Base-by-base conservation (phyloP, 192 early-diverging fungal species). In the Chytriomyces confervae region DNA sequence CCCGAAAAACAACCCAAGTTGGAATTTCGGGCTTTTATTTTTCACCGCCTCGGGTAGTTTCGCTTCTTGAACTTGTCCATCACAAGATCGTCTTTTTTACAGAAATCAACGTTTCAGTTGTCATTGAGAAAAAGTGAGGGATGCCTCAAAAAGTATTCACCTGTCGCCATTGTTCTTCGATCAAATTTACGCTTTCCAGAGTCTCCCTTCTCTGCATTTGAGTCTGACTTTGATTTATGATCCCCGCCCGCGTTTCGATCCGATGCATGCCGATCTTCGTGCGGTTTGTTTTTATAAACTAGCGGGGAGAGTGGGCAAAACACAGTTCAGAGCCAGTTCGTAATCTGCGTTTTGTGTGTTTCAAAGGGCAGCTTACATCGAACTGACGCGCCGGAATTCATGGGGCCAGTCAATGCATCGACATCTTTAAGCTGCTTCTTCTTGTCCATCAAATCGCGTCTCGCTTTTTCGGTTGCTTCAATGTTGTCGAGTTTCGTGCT, bases 1-100 rank as follows among this genome's bases (percentile, higher is more conserved):
- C n/a, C n/a, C n/a, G n/a, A n/a, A n/a, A n/a, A n/a, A n/a, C n/a
- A n/a, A n/a, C n/a, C n/a, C n/a, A n/a, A 36, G 29, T 36, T 36
- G 29, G 29, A 36, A 36, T 36, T 36, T 36, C 29, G 29, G 29
- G 29, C 29, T 49, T 72, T 68, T 62, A 72, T 43, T 77, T 74
- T 47, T 20, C 53, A 20, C 61, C 18, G 8, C 60, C 68, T 61
- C 16, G 62, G 62, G 29, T 50, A 47, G 29, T 76, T 91, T 18
- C 92, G 86, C 80, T 95, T 95, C 70, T 93, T 94, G 67, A 96
- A 96, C 66, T 93, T 84, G 77, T 94, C 92, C 77, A 93, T 89
- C 0, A 92, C 92, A 27, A 91, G 77, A 45, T 95, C 94, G 80
- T 97, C 95, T 85, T 49, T 27, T 47, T 27, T 36, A 47, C 62